Evolutionary conservation across 2,329 filamentous ascomycete species (phyloP).

Genomic region (Zymoseptoria pseudotritici): DNA sequence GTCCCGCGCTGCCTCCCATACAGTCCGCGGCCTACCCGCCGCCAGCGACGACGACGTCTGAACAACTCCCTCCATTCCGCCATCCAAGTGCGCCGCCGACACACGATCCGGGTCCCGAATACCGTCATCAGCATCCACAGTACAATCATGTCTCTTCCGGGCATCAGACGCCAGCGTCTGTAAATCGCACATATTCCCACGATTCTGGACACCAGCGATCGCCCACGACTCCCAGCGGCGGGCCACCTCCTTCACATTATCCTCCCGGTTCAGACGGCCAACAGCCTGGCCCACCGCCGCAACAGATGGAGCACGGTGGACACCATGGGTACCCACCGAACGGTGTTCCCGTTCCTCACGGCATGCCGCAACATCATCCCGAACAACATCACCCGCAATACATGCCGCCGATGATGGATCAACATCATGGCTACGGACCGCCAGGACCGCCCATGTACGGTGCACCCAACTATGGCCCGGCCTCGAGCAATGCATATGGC

Average conservation of each 20-base stretch:
- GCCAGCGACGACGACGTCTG: conserved; percentile 17
- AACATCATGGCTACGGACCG: conserved; percentile 20
- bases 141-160: conserved; percentile 26
- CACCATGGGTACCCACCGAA: conserved; percentile 28
- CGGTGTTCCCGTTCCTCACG: conserved; percentile 20
- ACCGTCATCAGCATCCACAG: conserved; percentile 23
- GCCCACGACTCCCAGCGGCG: conserved; percentile 29
- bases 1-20: conserved; percentile 22
- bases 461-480: conserved; percentile 18
- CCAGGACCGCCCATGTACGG: conserved; percentile 21
- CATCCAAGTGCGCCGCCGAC: conserved; percentile 18
- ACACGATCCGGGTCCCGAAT: conserved; percentile 17
- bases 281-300: conserved; percentile 14
- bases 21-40: conserved; percentile 19
- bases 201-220: conserved; percentile 28
- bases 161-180: conserved; percentile 29
- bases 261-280: conserved; percentile 19
- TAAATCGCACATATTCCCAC: conserved; percentile 28
- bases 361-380: conserved; percentile 20
- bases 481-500: conserved; percentile 18
- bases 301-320: conserved; percentile 24
- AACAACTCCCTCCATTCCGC: conserved; percentile 23
- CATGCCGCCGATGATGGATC: conserved; percentile 25
- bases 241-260: conserved; percentile 11
- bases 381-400: conserved; percentile 21